These are phyloP conservation scores for Aspergillus saccharolyticus DNA, from an alignment of 495 filamentous ascomycete species.

Conservation along the genomic window DNA sequence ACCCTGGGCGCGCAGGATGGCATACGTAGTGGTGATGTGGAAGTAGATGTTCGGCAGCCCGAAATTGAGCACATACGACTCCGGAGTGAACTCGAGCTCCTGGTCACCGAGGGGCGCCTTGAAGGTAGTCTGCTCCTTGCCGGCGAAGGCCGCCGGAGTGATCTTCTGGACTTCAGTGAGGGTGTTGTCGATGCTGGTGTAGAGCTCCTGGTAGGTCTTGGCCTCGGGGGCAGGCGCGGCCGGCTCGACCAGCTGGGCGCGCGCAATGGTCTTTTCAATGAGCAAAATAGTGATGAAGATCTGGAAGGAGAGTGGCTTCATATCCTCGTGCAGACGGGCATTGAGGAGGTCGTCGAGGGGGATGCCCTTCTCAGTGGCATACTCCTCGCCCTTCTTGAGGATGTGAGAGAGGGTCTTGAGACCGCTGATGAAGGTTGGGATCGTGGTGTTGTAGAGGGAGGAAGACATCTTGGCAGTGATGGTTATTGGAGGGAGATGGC, in stretches of 20 bases:
- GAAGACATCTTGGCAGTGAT: slow-evolving; percentile 5
- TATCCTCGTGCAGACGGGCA: slow-evolving; percentile 31
- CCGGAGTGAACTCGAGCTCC: slow-evolving; percentile 18
- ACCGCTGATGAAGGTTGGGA: slow-evolving; percentile 18
- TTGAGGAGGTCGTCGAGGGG: slow-evolving; percentile 9
- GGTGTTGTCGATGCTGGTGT: slow-evolving; percentile 35
- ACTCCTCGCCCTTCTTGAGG: slow-evolving; percentile 20
- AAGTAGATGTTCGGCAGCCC: slow-evolving; percentile 54
- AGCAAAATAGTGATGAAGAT: slow-evolving; percentile 31
- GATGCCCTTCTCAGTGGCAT: slow-evolving; percentile 15
- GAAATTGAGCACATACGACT: slow-evolving; percentile 32
- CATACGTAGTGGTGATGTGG: slow-evolving; percentile 52
- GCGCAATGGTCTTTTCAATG: slow-evolving; percentile 23
- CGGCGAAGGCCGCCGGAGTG: slow-evolving; percentile 31
- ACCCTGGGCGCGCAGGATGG: slow-evolving; percentile 50
- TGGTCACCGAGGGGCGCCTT: slow-evolving; percentile 20
- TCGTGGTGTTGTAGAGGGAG: slow-evolving; percentile 13
- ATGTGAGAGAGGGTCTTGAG: slow-evolving; percentile 14
- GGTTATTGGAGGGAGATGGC: not conserved
- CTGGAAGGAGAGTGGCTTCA: slow-evolving; percentile 46
- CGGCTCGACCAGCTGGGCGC: slow-evolving; percentile 11
- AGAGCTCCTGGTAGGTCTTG: slow-evolving; percentile 36
- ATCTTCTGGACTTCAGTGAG: slow-evolving; percentile 33
- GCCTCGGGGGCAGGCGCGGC: slow-evolving; percentile 17
- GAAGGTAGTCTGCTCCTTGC: slow-evolving; percentile 26